Conservation (phyloP, 2,329 filamentous ascomycete genomes). For the Claviceps citrina region DNA sequence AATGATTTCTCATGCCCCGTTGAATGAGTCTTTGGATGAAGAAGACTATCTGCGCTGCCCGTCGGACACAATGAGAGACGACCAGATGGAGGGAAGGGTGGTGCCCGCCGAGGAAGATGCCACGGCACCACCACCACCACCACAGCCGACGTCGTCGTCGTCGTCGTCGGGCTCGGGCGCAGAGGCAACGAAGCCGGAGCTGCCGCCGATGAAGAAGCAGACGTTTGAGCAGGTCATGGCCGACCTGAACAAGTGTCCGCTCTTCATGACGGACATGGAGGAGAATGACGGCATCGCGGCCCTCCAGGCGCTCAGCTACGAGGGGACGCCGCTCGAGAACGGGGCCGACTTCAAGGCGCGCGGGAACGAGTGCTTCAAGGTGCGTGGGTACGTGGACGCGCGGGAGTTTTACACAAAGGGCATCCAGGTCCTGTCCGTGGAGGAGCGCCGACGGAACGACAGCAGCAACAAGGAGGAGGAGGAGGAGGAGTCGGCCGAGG, state of each 20-base stretch:
- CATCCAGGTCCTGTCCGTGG: conserved; percentile 52
- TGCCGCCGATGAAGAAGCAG: conserved; percentile 32
- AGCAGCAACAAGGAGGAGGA: conserved; percentile 11
- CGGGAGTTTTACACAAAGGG: conserved; percentile 85
- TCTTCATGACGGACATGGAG: conserved; percentile 92
- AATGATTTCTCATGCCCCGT: too few relatives aligned
- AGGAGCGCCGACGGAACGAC: conserved; percentile 39
- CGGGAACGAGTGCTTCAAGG: conserved; percentile 75
- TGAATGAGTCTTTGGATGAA: too few relatives aligned
- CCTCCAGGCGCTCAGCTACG: conserved; percentile 77
- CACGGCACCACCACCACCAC: too few relatives aligned
- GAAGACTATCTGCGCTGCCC: not conserved
- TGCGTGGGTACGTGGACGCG: conserved; percentile 62
- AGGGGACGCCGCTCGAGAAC: conserved; percentile 76
- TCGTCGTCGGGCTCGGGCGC: too few relatives aligned
- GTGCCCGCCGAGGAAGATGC: too few relatives aligned
- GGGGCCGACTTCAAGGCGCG: conserved; percentile 74
- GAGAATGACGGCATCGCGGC: conserved; percentile 78
- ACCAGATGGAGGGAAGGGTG: too few relatives aligned
- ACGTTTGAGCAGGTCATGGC: conserved; percentile 40
- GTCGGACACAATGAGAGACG: too few relatives aligned
- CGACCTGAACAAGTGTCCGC: conserved; percentile 48
- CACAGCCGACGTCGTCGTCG: too few relatives aligned
- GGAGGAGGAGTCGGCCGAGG: conserved; percentile 31
- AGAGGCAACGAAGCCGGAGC: conserved; percentile 19